Percentiles rank a stretch among this genome's conserved stretches.
These are phyloP conservation scores for Andrographis paniculata DNA, from an alignment of 305 asterid genomes.

Conservation along the genomic window DNA sequence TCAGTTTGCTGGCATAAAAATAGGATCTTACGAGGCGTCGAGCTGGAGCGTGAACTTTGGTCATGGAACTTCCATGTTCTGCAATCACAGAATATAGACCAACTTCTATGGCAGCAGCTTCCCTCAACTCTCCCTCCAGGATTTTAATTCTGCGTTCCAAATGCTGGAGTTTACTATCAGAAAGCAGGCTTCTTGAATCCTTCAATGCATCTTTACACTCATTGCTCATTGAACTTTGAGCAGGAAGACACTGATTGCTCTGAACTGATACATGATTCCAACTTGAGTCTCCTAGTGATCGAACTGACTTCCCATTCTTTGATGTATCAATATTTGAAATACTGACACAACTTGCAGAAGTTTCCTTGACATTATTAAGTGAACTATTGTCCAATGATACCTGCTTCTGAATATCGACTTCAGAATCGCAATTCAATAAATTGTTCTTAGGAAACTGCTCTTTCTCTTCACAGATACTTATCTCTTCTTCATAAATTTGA, in stretches of 20 bases:
- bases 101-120: slow-evolving; percentile 65
- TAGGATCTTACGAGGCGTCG: slow-evolving; percentile 60
- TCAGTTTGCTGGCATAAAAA: slow-evolving; percentile 40
- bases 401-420: slow-evolving; percentile 17
- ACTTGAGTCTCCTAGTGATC: slow-evolving; percentile 42
- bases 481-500: slow-evolving; percentile 8
- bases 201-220: slow-evolving; percentile 30
- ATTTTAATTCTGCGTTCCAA: slow-evolving; percentile 38
- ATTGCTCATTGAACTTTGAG: slow-evolving; percentile 16
- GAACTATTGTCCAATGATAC: slow-evolving; percentile 23
- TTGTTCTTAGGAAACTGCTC: slow-evolving; percentile 13
- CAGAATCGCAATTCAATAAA: slow-evolving; percentile 11
- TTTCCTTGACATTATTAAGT: slow-evolving; percentile 23
- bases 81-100: slow-evolving; percentile 63
- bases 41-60: slow-evolving; percentile 77
- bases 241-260: slow-evolving; percentile 11
- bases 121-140: slow-evolving; percentile 60
- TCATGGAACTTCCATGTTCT: slow-evolving; percentile 67
- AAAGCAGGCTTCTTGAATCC: slow-evolving; percentile 23
- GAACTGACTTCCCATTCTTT: slow-evolving; percentile 52
- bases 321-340: slow-evolving; percentile 27
- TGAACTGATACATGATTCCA: slow-evolving; percentile 32
- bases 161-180: slow-evolving; percentile 38
- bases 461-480: slow-evolving; percentile 11
- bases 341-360: slow-evolving; percentile 14